Evolutionary conservation across 2,329 filamentous ascomycete genomes (phyloP).

Genomic region (Talaromyces sp.): DNA sequence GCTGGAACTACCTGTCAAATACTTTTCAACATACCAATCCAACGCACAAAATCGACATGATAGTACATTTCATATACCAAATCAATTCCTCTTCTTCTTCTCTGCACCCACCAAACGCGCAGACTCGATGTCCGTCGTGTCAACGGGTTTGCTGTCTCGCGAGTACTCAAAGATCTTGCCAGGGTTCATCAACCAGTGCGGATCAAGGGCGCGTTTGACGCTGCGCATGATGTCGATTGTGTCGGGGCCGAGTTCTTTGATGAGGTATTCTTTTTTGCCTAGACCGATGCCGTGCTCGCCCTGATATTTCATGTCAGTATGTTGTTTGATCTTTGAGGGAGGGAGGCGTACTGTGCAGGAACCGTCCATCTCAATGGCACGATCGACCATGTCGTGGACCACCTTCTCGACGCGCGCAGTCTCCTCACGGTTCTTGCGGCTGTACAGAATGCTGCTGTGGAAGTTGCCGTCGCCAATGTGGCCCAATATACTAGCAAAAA

Average conservation of each 20-base stretch:
- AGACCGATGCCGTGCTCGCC: slow-evolving; percentile 85
- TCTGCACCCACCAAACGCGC: slow-evolving; percentile 17
- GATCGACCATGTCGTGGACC: slow-evolving; percentile 84
- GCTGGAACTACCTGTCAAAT: background rate
- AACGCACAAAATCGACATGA: background rate
- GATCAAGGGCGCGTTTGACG: slow-evolving; percentile 80
- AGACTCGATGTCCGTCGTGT: slow-evolving; percentile 16
- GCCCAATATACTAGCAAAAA: slow-evolving; percentile 84
- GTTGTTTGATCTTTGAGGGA: no score
- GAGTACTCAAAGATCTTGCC: slow-evolving; percentile 80
- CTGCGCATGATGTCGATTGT: slow-evolving; percentile 81
- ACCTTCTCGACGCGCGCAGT: slow-evolving; percentile 73
- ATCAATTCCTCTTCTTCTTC: slow-evolving; percentile 22
- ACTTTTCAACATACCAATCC: background rate
- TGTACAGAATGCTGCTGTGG: slow-evolving; percentile 88
- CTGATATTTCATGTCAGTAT: background rate
- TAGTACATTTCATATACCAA: background rate
- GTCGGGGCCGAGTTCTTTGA: slow-evolving; percentile 75
- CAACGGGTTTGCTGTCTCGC: slow-evolving; percentile 14
- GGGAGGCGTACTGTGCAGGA: slow-evolving; percentile 65
- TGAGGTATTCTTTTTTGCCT: slow-evolving; percentile 77
- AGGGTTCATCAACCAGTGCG: slow-evolving; percentile 85
- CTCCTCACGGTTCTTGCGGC: slow-evolving; percentile 67
- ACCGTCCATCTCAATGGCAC: slow-evolving; percentile 91
- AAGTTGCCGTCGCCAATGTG: slow-evolving; percentile 95